Evolutionary conservation across 495 filamentous ascomycete genomes (phyloP), one percentile per base, ranked within the genome.

Genomic region (Friedmanniomyces simplex): DNA sequence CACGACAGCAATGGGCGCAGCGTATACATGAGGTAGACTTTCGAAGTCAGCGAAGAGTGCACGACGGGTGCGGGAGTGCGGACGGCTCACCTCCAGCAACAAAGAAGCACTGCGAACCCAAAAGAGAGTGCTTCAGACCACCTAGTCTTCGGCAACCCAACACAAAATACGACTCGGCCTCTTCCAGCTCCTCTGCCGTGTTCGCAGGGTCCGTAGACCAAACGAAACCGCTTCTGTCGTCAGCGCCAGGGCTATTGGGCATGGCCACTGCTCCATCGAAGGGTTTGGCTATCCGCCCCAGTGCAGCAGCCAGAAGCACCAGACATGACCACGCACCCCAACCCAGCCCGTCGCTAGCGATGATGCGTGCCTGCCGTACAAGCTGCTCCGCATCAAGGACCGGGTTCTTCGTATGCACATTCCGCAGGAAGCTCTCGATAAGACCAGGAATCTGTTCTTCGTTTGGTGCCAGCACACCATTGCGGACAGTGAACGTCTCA

Each of bases 21-120:
- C 3, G 59, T 61, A 46, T 61, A 61, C 59, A 61, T 61, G 3
- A 61, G 53, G 30, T 57, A 61, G 53, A 61, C 59, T 60, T 30
- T 6, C 7, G 30, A 36, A 16, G 16, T 49, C 24, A 49, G 46
- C 18, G 46, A 28, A 8, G 41, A 43, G 3, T n/a, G 12, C 20
- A 47, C 18, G 13, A 24, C 12, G 10, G 13, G 2, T 53, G 13
- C 3, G 20, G 20, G 10, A 24, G 11, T 24, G 20, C 36, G 48
- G 20, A 26, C 37, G 20, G 21, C 58, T 30, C 5, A 60, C 58
- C 58, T 51, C 52, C 59, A 26, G 59, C 53, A 34, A 57, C 58
- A 30, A 61, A 61, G 26, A 37, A 57, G 53, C 59, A 61, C 18
- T 61, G 59, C 22, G 48, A 18, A 8, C 53, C 30, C 5, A 57